A percentile compares a stretch with the other conserved stretches of the same genome.
Conservation (phyloP, 495 filamentous ascomycete genomes). For the Apodospora peruviana region DNA sequence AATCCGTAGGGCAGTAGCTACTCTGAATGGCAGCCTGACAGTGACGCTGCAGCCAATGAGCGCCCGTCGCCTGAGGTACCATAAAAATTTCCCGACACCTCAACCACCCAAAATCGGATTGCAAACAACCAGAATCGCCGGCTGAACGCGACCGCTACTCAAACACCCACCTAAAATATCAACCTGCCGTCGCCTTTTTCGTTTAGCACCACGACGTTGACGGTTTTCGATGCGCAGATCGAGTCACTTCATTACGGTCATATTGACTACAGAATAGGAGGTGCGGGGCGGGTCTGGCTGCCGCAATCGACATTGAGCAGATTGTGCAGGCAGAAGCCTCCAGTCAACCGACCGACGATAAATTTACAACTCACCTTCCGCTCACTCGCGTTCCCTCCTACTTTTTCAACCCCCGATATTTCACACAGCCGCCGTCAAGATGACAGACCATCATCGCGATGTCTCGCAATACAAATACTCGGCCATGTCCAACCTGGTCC, state of each 20-base stretch:
- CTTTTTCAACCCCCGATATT: too few relatives aligned
- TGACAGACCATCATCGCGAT: slow-evolving; percentile 83
- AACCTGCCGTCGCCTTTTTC: background rate
- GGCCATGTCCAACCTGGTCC: slow-evolving; percentile 99
- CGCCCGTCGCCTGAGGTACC: slow-evolving; percentile 3
- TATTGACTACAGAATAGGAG: slow-evolving; percentile 10
- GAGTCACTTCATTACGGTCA: slow-evolving; percentile 3
- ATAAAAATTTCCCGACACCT: slow-evolving; percentile 19
- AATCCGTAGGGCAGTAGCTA: too few relatives aligned
- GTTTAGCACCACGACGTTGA: slow-evolving; percentile 1
- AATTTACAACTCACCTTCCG: too few relatives aligned
- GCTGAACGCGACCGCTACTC: background rate
- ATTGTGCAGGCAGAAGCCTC: slow-evolving; percentile 7
- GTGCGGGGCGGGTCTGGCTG: slow-evolving; percentile 15
- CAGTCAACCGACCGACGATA: too few relatives aligned
- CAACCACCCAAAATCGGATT: slow-evolving; percentile 1
- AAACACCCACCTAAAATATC: slow-evolving; percentile 2
- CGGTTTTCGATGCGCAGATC: slow-evolving; percentile 16
- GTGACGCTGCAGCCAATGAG: too few relatives aligned
- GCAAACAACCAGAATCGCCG: background rate
- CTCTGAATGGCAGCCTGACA: too few relatives aligned
- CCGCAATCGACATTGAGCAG: slow-evolving; percentile 7
- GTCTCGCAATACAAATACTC: slow-evolving; percentile 99
- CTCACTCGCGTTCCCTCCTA: too few relatives aligned
- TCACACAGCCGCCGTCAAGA: slow-evolving; percentile 40